Evolutionary conservation across 768 basidiomycete genomes (phyloP), one percentile per base, ranked within the genome.

Genomic region (Pleurotus tuoliensis): DNA sequence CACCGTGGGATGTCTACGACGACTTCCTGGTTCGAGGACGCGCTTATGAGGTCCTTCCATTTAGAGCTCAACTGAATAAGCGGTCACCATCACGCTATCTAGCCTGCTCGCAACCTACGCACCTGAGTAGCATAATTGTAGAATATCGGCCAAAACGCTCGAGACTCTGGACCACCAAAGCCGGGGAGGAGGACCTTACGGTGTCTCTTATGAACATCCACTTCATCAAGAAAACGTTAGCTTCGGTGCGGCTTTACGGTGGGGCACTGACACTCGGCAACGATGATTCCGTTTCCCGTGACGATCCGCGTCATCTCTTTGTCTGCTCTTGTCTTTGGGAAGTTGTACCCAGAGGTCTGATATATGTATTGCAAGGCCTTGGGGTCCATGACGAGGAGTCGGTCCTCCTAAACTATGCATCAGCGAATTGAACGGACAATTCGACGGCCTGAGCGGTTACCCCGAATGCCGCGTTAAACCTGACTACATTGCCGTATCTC

Each of bases 361-460:
- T 76, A 72, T 30, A 81, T 74, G 56, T 75, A 73, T 46, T 76
- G 73, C 34, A 77, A 66, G 3, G 78, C 79, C 59, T 82, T 81
- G 4, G 78, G 74, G 62, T 82, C 81, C 5, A 76, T 66, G 3
- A 81, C 60, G 27, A 80, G 61, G n/a, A 82, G 74, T 24, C 73
- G 69, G 56, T 80, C 73, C 59, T 72, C 73, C 80, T 79, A 52
- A 12, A 34, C 40, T 45, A 20, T 43, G 61, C 20, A 3, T 44
- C 43, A 44, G 13, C 43, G 46, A 24, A 39, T 38, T 30, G 39
- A 18, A 30, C 18, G 13, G 45, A 37, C 8, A 8, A n/a, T 8
- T 22, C 3, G n/a, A 49, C n/a, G n/a, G 25, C 18, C 38, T 37
- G 53, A 27, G 57, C 71, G 55, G 4, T 9, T 61, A 75, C 75